Base-by-base conservation (phyloP, 2,329 filamentous ascomycete species). In the Microdochium bolleyi region DNA sequence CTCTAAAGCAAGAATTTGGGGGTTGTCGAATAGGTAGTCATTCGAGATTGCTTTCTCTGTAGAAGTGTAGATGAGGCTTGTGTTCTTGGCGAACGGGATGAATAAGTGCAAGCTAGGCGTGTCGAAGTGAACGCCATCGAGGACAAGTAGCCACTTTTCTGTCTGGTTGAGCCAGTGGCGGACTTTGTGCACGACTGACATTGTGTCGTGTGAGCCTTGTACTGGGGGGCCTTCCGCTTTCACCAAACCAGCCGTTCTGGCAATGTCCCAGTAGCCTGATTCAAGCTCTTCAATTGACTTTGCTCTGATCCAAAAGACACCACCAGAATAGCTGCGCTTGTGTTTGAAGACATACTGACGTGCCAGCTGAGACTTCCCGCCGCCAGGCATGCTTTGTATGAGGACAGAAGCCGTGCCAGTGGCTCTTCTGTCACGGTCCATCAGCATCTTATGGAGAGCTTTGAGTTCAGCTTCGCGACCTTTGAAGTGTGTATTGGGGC, bases 301-400 rank as follows among this genome's bases (percentile, higher is more conserved):
- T 9, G 83, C 81, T 49, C 83, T 77, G 16, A 88, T 75, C 85
- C 85, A 89, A 64, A 86, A 89, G 46, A 87, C 74, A 1, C 85
- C 85, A 1, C 83, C 84, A 0, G 79, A 77, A 58, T 84, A 88
- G 55, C 79, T 70, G 3, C 74, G 67, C 34, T 73, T 78, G 59
- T 87, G 78, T 3, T 72, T 65, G 59, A 83, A 86, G 27, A 86
- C 77, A 61, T 88, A 88, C 64, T 88, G 75, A 3, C 85, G 75
- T 25, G 84, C 84, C 14, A 88, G 69, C 60, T 88, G 84, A 1
- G 83, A 84, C 66, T 89, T 89, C 2, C 85, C 85, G 14, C 80
- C 80, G 1, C 85, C 85, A 2, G 84, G 80, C 38, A 83, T 78
- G 34, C 81, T 82, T 56, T 81, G 79, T 11, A 89, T 75, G 9